phyloP scores from a whole-genome alignment of 306 rosid genomes.

The Gillenia trifoliata region DNA sequence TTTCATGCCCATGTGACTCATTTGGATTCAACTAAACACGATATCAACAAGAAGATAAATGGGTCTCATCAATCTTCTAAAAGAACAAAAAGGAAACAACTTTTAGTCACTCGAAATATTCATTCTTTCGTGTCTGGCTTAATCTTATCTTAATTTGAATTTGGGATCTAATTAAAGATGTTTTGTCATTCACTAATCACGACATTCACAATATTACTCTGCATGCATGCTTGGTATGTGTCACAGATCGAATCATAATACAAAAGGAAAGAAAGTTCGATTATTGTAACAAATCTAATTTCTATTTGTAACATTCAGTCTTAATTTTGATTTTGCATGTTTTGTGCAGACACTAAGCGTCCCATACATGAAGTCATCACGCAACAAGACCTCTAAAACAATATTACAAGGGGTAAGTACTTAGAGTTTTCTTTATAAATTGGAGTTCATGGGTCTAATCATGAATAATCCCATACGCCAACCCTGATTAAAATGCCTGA shows the following conservation, averaged over 20 bases:
- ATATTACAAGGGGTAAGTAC: constrained; percentile 50
- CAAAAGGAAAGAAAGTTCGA: background rate
- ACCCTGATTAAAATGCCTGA: background rate
- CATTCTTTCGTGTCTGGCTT: background rate
- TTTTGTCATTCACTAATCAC: background rate
- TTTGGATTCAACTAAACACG: background rate
- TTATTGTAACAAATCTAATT: background rate
- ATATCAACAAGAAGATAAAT: background rate
- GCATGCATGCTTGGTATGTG: background rate
- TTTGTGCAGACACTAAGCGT: constrained; percentile 75
- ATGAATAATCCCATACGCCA: background rate
- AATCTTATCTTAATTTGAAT: background rate
- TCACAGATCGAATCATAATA: background rate
- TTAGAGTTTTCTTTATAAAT: background rate
- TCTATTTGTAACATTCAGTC: background rate
- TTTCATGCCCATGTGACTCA: background rate
- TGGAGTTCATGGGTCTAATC: background rate
- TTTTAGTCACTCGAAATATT: background rate
- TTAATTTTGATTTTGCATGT: background rate
- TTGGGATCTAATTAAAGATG: background rate
- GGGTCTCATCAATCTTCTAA: background rate
- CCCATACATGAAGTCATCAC: constrained; percentile 75
- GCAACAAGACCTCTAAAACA: constrained; percentile 35
- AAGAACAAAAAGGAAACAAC: background rate
- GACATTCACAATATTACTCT: background rate